Evolutionary conservation across 768 basidiomycete genomes (phyloP).

Genomic region (Fistulinella prunicolor): DNA sequence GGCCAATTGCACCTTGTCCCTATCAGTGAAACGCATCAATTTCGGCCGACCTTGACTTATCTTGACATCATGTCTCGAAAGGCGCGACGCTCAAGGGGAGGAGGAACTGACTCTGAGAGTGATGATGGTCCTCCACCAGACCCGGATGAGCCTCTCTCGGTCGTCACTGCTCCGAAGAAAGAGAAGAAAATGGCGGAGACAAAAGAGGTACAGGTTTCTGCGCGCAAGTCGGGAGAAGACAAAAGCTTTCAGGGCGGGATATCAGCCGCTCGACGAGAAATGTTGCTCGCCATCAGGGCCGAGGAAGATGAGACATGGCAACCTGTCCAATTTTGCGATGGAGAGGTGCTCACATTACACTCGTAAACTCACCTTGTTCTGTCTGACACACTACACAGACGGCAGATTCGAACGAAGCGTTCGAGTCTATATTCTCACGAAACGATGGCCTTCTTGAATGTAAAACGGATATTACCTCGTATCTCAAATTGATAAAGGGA

Average conservation of each 20-base stretch:
- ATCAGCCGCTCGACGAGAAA: conserved; percentile 70
- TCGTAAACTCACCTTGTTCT: background rate
- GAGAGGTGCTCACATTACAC: conserved; percentile 46
- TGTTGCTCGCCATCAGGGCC: conserved; percentile 65
- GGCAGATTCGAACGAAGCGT: conserved; percentile 50
- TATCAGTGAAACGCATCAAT: conserved; percentile 73
- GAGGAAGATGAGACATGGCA: conserved; percentile 83
- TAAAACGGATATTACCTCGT: conserved; percentile 53
- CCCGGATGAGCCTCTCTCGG: conserved; percentile 63
- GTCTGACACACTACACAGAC: conserved; percentile 42
- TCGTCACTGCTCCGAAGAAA: conserved; percentile 43
- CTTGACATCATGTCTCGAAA: conserved; percentile 71
- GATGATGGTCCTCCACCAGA: conserved; percentile 80
- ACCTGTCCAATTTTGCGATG: conserved; percentile 61
- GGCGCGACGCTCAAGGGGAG: conserved; percentile 46
- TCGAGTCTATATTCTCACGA: conserved; percentile 64
- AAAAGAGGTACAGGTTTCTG: conserved; percentile 76
- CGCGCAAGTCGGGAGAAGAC: conserved; percentile 63
- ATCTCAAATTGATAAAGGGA: conserved; percentile 56
- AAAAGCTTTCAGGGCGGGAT: conserved; percentile 62
- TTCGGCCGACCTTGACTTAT: conserved; percentile 80
- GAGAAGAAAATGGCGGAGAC: conserved; percentile 60
- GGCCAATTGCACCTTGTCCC: conserved; percentile 77
- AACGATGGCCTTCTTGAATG: conserved; percentile 49
- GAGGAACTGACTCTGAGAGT: conserved; percentile 62